A percentile compares a stretch with the other conserved stretches of the same genome.
Evolutionary conservation across 805 yeast species (phyloP).

Genomic region (Myxozyma nipponensis): DNA sequence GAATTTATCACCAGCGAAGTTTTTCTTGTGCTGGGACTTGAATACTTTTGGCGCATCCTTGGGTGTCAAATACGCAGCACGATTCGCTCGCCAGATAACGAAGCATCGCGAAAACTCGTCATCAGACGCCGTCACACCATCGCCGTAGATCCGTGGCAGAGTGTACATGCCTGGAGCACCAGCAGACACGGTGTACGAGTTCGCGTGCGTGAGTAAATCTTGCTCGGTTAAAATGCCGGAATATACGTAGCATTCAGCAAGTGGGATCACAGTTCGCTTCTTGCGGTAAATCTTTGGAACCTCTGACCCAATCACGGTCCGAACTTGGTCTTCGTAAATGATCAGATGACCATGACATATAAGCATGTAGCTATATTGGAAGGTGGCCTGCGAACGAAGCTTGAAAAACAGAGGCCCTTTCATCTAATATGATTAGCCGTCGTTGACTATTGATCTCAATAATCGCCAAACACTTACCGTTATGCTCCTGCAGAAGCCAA

Average conservation of each 20-base stretch:
- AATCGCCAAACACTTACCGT: constrained; percentile 34
- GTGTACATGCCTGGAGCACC: constrained; percentile 36
- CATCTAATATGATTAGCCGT: constrained; percentile 26
- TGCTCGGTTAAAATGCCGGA: constrained; percentile 60
- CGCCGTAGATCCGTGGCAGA: constrained; percentile 68
- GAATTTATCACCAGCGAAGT: constrained; percentile 28
- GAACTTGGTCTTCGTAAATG: constrained; percentile 49
- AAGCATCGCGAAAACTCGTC: constrained; percentile 72
- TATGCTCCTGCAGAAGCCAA: constrained; percentile 58
- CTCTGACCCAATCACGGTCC: constrained; percentile 47
- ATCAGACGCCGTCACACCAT: constrained; percentile 83
- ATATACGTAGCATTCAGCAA: constrained; percentile 68
- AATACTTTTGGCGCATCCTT: constrained; percentile 7
- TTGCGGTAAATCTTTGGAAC: constrained; percentile 49
- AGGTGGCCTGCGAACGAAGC: constrained; percentile 62
- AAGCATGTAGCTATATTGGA: constrained; percentile 57
- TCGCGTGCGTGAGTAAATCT: constrained; percentile 46
- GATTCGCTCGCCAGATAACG: constrained; percentile 59
- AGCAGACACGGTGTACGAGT: constrained; percentile 12
- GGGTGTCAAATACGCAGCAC: background rate
- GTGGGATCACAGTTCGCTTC: constrained; percentile 56
- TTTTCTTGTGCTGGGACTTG: constrained; percentile 12
- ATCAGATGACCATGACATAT: constrained; percentile 67
- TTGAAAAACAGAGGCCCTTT: constrained; percentile 70
- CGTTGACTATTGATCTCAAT: background rate